Conservation (phyloP, 805 yeast species). For the Cyberlindnera veronae region DNA sequence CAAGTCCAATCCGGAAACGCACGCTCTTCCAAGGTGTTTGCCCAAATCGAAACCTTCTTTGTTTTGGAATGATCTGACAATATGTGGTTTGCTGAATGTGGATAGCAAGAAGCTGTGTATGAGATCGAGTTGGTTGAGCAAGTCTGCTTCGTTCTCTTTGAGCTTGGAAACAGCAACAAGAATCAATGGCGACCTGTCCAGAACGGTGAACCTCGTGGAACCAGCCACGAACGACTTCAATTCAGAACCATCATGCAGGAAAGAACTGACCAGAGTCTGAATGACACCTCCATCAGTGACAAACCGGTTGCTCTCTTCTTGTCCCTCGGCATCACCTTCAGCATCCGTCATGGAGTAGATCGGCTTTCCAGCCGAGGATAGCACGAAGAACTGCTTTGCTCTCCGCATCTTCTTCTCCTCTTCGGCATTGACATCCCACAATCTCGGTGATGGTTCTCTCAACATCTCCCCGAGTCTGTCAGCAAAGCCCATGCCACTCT, state of each 20-base stretch:
- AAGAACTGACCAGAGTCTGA: conserved; percentile 74
- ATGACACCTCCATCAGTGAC: conserved; percentile 75
- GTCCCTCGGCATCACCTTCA: conserved; percentile 57
- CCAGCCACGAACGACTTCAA: conserved; percentile 52
- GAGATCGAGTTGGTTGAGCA: conserved; percentile 63
- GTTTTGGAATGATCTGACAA: conserved; percentile 61
- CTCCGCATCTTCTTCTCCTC: conserved; percentile 13
- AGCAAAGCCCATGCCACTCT: conserved; percentile 12
- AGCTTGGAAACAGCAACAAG: conserved; percentile 64
- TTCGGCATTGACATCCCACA: conserved; percentile 12
- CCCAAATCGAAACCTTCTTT: conserved; percentile 82
- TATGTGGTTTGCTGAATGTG: conserved; percentile 76
- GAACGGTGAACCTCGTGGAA: conserved; percentile 50
- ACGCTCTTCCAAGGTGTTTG: conserved; percentile 70
- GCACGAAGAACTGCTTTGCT: conserved; percentile 68
- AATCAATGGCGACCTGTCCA: conserved; percentile 65
- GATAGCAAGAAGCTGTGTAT: conserved; percentile 77
- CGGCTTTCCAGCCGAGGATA: conserved; percentile 87
- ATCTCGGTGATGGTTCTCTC: conserved; percentile 19
- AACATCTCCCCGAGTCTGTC: conserved; percentile 25
- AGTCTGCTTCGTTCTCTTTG: conserved; percentile 48
- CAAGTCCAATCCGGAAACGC: conserved; percentile 64
- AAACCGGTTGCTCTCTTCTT: conserved; percentile 35
- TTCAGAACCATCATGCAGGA: conserved; percentile 40
- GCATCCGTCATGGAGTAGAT: conserved; percentile 55